Evolutionary conservation across 1,139 yeast species (phyloP).

Genomic region (Protomyces pachydermus): DNA sequence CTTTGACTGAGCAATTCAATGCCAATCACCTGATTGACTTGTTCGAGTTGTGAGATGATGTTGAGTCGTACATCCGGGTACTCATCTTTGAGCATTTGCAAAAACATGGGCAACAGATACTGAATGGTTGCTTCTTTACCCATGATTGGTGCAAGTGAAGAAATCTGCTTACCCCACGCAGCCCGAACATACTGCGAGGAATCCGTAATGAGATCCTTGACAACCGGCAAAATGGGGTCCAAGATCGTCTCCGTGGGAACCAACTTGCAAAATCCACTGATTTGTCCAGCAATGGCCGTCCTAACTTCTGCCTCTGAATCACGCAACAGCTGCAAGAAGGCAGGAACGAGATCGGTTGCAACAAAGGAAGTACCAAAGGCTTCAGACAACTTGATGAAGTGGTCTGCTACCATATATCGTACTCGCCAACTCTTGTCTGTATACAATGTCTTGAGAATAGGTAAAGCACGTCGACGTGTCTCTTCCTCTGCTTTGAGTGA

Average conservation of each 20-base stretch:
- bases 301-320: conserved; percentile 97
- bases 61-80: conserved; percentile 94
- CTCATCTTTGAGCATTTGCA: conserved; percentile 93
- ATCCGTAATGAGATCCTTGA: conserved; percentile 79
- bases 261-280: conserved; percentile 55
- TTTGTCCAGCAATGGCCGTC: conserved; percentile 86
- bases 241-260: conserved; percentile 50
- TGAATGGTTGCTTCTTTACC: conserved; percentile 80
- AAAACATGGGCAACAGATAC: conserved; percentile 75
- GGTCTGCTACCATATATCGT: conserved; percentile 93
- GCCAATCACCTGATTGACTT: conserved; percentile 91
- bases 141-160: conserved; percentile 79
- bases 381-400: conserved; percentile 68
- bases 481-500: conserved; percentile 37
- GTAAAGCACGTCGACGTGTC: conserved; percentile 31
- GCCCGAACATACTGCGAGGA: conserved; percentile 91
- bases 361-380: conserved; percentile 45
- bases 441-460: conserved; percentile 49
- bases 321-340: conserved; percentile 70
- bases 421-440: conserved; percentile 97
- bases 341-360: conserved; percentile 56
- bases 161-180: conserved; percentile 81
- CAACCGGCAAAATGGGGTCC: conserved; percentile 72
- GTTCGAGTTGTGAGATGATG: conserved; percentile 84
- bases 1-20: conserved; percentile 80